phyloP scores from a whole-genome alignment of 2,329 filamentous ascomycete species.

The Geosmithia putterillii region DNA sequence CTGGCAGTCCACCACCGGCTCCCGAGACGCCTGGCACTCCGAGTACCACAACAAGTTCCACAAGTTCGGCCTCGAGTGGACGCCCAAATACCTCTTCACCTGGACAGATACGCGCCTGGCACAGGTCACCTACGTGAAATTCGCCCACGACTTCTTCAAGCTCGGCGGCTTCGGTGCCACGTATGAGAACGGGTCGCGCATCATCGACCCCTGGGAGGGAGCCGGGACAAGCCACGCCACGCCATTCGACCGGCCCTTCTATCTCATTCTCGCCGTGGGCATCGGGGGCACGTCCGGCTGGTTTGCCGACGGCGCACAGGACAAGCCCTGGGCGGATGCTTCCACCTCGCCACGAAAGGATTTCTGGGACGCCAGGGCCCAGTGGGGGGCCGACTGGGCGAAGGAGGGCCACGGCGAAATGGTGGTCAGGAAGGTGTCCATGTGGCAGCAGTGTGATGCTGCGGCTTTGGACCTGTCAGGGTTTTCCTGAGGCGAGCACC shows the following conservation, averaged over 20 bases:
- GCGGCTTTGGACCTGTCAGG: background rate
- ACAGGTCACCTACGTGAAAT: constrained; percentile 24
- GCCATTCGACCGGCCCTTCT: constrained; percentile 39
- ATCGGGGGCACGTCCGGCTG: constrained; percentile 35
- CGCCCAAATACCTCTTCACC: constrained; percentile 37
- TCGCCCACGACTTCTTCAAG: constrained; percentile 23
- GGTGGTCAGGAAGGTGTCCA: constrained; percentile 31
- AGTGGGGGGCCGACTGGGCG: constrained; percentile 36
- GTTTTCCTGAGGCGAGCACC: background rate
- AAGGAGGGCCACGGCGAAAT: constrained; percentile 26
- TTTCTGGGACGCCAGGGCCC: constrained; percentile 26
- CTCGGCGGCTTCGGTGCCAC: constrained; percentile 26
- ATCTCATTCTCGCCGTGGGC: constrained; percentile 37
- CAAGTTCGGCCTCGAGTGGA: constrained; percentile 42
- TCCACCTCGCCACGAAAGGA: constrained; percentile 23
- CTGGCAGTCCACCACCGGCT: constrained; percentile 20
- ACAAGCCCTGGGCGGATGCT: constrained; percentile 33
- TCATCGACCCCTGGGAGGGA: constrained; percentile 31
- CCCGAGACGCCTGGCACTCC: constrained; percentile 18
- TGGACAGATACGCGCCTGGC: constrained; percentile 33
- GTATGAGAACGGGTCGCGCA: constrained; percentile 25
- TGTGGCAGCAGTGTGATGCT: constrained; percentile 22
- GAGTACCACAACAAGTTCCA: constrained; percentile 30
- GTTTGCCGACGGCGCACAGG: constrained; percentile 29
- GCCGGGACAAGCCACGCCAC: constrained; percentile 25